A percentile compares a stretch with the other conserved stretches of the same genome.
Evolutionary conservation across 2,329 filamentous ascomycete genomes (phyloP).

Genomic region (Hansfordia pulvinata): DNA sequence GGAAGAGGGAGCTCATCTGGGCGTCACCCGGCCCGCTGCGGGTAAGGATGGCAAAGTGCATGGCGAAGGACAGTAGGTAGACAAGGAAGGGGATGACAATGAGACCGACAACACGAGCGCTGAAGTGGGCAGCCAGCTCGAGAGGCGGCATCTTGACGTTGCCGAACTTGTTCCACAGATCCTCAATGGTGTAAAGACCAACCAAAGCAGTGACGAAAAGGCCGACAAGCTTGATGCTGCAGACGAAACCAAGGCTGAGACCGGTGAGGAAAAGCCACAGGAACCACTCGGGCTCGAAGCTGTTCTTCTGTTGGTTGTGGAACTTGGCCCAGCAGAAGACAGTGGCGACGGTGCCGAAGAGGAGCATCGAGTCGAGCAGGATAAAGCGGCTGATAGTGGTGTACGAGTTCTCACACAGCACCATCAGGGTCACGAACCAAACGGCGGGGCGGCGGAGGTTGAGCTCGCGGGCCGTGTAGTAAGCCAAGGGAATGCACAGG

Average conservation of each 20-base stretch:
- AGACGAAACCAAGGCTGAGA: slow-evolving; percentile 92
- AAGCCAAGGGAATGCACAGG: slow-evolving; percentile 82
- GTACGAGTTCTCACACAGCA: slow-evolving; percentile 98
- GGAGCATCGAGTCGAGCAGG: slow-evolving; percentile 93
- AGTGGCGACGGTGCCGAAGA: slow-evolving; percentile 97
- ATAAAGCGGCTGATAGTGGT: slow-evolving; percentile 98
- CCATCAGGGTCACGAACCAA: slow-evolving; percentile 93
- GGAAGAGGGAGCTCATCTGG: slow-evolving; percentile 99
- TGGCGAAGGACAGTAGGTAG: slow-evolving; percentile 89
- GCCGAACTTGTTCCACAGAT: slow-evolving; percentile 97
- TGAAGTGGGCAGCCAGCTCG: slow-evolving; percentile 61
- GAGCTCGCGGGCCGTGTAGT: slow-evolving; percentile 86
- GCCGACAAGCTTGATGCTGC: slow-evolving; percentile 96
- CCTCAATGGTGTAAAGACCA: slow-evolving; percentile 88
- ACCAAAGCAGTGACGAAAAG: slow-evolving; percentile 92
- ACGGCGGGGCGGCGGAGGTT: slow-evolving; percentile 76
- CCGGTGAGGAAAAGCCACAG: slow-evolving; percentile 89
- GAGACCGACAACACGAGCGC: slow-evolving; percentile 68
- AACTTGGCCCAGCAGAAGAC: slow-evolving; percentile 97
- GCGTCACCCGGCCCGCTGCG: slow-evolving; percentile 92
- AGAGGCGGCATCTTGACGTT: slow-evolving; percentile 68
- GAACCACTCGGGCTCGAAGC: slow-evolving; percentile 88
- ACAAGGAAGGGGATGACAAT: slow-evolving; percentile 82
- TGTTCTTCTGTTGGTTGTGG: slow-evolving; percentile 72
- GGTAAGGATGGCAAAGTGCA: slow-evolving; percentile 89